These are phyloP conservation scores for Penicillium riverlandense DNA, from an alignment of 495 filamentous ascomycete species.

Conservation along the genomic window DNA sequence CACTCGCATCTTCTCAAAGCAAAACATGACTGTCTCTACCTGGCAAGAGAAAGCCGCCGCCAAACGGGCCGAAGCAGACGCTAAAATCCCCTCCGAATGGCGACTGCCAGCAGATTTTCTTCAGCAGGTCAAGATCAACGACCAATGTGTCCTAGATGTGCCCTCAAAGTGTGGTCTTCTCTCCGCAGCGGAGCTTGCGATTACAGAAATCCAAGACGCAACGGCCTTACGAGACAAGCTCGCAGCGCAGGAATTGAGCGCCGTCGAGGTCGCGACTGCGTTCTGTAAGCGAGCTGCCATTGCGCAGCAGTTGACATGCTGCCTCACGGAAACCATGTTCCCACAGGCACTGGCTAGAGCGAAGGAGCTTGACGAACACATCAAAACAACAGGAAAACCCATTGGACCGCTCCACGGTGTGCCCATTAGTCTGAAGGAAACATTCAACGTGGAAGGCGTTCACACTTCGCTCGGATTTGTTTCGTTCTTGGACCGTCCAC, in stretches of 20 bases:
- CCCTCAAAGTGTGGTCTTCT: background rate
- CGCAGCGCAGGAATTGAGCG: constrained; percentile 25
- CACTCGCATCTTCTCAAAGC: too few species aligned
- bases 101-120: background rate
- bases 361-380: constrained; percentile 28
- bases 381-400: constrained; percentile 27
- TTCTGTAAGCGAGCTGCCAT: constrained; percentile 53
- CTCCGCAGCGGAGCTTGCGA: background rate
- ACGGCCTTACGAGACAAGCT: constrained; percentile 12
- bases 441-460: constrained; percentile 45
- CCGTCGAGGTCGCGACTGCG: constrained; percentile 41
- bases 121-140: too few species aligned
- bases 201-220: constrained; percentile 1
- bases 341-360: constrained; percentile 31
- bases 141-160: too few species aligned
- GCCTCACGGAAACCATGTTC: constrained; percentile 57
- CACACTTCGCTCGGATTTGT: constrained; percentile 19
- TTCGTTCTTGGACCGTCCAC: constrained; percentile 45
- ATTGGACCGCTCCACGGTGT: constrained; percentile 60
- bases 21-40: background rate
- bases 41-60: constrained; percentile 7
- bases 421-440: constrained; percentile 60
- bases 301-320: constrained; percentile 49
- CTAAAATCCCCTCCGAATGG: constrained; percentile 7
- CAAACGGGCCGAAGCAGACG: constrained; percentile 3